Evolutionary conservation across 73 alveolate species (phyloP).

Genomic region (Blepharisma stoltei): DNA sequence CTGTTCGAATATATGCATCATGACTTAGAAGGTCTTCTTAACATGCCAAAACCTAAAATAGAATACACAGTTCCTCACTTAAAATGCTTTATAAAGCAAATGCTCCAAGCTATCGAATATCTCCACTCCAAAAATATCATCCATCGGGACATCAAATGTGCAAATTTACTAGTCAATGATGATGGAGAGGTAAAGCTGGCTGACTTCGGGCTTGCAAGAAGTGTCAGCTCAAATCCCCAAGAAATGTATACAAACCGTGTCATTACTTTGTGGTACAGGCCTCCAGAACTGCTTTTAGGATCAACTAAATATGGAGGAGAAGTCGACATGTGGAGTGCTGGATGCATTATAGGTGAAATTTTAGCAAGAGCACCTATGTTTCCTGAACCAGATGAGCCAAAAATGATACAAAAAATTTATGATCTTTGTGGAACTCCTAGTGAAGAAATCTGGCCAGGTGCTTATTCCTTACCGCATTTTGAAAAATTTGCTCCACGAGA

Average conservation of each 20-base stretch:
- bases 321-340: constrained; percentile 59
- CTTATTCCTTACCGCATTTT: constrained; percentile 59
- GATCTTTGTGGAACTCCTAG: constrained; percentile 91
- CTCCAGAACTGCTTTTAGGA: constrained; percentile 91
- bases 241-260: constrained; percentile 78
- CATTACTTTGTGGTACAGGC: constrained; percentile 93
- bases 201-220: constrained; percentile 85
- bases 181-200: constrained; percentile 82
- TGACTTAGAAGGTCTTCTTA: constrained; percentile 84
- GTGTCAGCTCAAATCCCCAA: constrained; percentile 38
- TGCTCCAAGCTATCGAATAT: constrained; percentile 72
- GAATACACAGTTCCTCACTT: constrained; percentile 61
- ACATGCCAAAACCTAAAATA: constrained; percentile 41
- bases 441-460: constrained; percentile 91
- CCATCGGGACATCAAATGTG: constrained; percentile 84
- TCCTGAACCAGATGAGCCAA: constrained; percentile 63
- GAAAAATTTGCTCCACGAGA: constrained; percentile 71
- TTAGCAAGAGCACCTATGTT: constrained; percentile 44
- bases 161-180: constrained; percentile 67
- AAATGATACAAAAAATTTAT: constrained; percentile 80
- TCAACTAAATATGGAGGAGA: constrained; percentile 70
- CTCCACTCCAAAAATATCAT: constrained; percentile 74
- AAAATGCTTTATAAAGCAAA: constrained; percentile 72
- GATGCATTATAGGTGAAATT: constrained; percentile 51
- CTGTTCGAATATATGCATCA: constrained; percentile 93